Evolutionary conservation across 805 yeast genomes (phyloP).

Genomic region (Metschnikowia peoriensis): DNA sequence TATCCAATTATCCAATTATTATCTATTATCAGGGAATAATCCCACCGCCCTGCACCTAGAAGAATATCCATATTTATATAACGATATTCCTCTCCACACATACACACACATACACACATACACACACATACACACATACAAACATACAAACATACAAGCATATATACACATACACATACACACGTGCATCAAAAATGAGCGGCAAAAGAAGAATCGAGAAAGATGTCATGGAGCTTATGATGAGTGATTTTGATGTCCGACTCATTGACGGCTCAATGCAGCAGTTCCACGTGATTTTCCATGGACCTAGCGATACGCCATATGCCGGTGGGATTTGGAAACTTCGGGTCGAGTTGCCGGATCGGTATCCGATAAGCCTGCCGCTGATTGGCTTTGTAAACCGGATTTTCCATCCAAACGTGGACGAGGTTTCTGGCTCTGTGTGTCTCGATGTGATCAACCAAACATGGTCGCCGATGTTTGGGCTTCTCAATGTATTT

Average conservation of each 20-base stretch:
- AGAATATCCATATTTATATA: too few relatives aligned
- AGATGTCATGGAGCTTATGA: conserved; percentile 94
- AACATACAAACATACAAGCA: too few relatives aligned
- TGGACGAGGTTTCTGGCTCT: conserved; percentile 85
- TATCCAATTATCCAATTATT: too few relatives aligned
- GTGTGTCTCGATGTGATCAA: conserved; percentile 95
- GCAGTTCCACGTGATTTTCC: conserved; percentile 80
- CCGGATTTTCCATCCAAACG: conserved; percentile 92
- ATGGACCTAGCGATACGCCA: conserved; percentile 80
- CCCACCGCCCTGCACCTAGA: too few relatives aligned
- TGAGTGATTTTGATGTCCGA: conserved; percentile 89
- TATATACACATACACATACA: too few relatives aligned
- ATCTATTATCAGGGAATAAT: too few relatives aligned
- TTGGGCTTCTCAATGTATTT: conserved; percentile 85
- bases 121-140: too few relatives aligned
- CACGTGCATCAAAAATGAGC: conserved; percentile 11
- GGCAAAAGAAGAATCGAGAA: conserved; percentile 78
- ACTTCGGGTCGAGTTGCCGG: conserved; percentile 89
- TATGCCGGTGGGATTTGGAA: conserved; percentile 90
- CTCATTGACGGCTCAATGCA: conserved; percentile 75
- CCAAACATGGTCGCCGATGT: conserved; percentile 98
- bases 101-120: too few relatives aligned
- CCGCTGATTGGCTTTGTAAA: conserved; percentile 94
- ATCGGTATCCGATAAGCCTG: conserved; percentile 91
- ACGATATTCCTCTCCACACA: too few relatives aligned